Base-by-base conservation (phyloP, 768 basidiomycete species). In the Amyloporia xantha region DNA sequence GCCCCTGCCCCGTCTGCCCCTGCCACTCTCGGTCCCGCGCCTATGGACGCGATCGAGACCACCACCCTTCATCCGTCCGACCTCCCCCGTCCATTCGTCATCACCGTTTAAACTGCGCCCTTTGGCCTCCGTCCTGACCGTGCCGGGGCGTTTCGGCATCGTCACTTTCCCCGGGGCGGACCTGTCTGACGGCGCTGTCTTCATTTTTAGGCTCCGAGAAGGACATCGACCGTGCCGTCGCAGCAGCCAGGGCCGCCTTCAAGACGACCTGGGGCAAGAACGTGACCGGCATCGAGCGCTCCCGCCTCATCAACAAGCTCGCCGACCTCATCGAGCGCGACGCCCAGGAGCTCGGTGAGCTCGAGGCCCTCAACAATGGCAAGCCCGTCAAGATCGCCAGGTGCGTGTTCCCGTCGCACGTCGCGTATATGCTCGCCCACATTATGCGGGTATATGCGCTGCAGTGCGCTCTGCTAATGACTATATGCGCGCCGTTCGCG, bases 241-340 rank as follows among this genome's bases (percentile, higher is more conserved):
- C 79, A 5, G 86, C 91, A 12, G 92, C 93, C 19, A 81, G 87
- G 52, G 71, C 76, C 30, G 91, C 92, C 4, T 91, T 88, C 72
- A 77, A 84, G 47, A 86, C 84, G 12, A 82, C 84, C 23, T 95
- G 91, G 91, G 93, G 91, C 3, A 84, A 86, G 67, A 89, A 91
- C 58, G 79, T 87, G 48, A 82, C 86, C n/a, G 85, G 87, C 23
- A 79, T 82, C 51, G 84, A 91, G 66, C 76, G 95, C 38, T 82
- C 90, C 19, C 79, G 81, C 54, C 72, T 93, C 47, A 69, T 96
- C 43, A 82, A 87, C 71, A 89, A 84, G 64, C 78, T 95, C 21
- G 92, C 92, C 17, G 89, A 92, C 62, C 76, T 96, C 55, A 91
- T 95, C 44, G 93, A 95, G 65, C 74, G 85, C 54, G 84, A 95